These are phyloP conservation scores for Melampsora medusae DNA, from an alignment of 1,284 basidiomycete genomes.

Conservation along the genomic window DNA sequence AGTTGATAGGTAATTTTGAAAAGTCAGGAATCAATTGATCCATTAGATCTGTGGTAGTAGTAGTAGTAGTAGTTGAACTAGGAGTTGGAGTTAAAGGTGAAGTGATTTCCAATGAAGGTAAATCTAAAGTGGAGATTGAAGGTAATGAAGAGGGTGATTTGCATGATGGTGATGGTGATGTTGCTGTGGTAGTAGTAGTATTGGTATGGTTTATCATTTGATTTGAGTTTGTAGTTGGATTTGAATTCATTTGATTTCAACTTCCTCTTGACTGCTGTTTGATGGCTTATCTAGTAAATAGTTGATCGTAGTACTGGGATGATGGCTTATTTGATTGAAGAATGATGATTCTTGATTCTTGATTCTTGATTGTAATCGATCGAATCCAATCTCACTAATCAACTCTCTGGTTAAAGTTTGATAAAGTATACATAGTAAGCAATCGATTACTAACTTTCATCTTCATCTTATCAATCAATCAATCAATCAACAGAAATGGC, in stretches of 20 bases:
- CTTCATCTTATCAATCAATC: no score
- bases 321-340: no score
- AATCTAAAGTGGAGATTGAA: neutral
- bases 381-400: no score
- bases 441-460: no score
- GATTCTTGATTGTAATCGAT: no score
- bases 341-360: neutral
- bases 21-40: neutral
- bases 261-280: neutral
- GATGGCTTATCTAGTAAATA: no score
- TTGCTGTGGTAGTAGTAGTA: neutral
- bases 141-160: neutral
- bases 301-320: no score
- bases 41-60: neutral
- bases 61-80: neutral
- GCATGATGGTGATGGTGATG: no score
- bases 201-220: conserved; percentile 1
- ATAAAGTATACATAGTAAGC: no score
- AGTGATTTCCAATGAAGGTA: conserved; percentile 20
- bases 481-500: no score
- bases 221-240: no score
- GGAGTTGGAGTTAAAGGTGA: neutral
- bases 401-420: no score
- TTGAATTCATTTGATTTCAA: neutral
- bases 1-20: neutral